These are phyloP conservation scores for Alternaria sp. DNA, from an alignment of 2,329 filamentous ascomycete genomes.

Conservation along the genomic window DNA sequence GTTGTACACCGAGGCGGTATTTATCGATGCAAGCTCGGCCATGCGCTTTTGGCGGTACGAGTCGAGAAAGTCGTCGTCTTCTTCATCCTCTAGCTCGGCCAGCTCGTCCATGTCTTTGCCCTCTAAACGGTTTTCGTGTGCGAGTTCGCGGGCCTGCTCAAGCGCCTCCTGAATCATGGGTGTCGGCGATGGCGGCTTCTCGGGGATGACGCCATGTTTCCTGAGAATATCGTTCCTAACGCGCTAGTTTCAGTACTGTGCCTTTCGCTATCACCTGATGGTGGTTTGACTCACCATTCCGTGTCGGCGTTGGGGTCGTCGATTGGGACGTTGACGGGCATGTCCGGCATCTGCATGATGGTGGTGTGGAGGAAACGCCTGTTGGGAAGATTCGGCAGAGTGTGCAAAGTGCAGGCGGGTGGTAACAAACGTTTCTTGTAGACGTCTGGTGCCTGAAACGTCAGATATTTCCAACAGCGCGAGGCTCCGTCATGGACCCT, in stretches of 20 bases:
- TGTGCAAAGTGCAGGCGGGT: conserved; percentile 29
- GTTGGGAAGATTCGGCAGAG: neutral
- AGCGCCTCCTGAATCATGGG: conserved; percentile 96
- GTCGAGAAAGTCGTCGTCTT: conserved; percentile 91
- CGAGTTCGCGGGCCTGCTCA: conserved; percentile 78
- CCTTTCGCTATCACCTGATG: neutral
- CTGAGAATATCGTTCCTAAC: conserved; percentile 96
- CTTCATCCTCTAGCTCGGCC: conserved; percentile 90
- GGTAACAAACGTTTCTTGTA: neutral
- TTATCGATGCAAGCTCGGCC: conserved; percentile 77
- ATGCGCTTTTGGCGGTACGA: conserved; percentile 86
- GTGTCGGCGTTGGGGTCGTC: conserved; percentile 97
- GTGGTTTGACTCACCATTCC: conserved; percentile 73
- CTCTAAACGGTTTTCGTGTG: conserved; percentile 90
- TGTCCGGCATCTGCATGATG: conserved; percentile 55
- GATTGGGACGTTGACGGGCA: conserved; percentile 78
- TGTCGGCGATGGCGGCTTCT: conserved; percentile 94
- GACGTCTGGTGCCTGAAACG: conserved; percentile 19
- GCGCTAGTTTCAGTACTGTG: neutral
- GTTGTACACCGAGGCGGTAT: conserved; percentile 81
- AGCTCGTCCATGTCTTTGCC: conserved; percentile 95
- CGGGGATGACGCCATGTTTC: conserved; percentile 96
- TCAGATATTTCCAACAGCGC: conserved; percentile 20
- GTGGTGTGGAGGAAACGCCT: neutral
- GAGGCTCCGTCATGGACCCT: conserved; percentile 22